Conservation (phyloP, 1,284 basidiomycete species). For the Pterula multifida region DNA sequence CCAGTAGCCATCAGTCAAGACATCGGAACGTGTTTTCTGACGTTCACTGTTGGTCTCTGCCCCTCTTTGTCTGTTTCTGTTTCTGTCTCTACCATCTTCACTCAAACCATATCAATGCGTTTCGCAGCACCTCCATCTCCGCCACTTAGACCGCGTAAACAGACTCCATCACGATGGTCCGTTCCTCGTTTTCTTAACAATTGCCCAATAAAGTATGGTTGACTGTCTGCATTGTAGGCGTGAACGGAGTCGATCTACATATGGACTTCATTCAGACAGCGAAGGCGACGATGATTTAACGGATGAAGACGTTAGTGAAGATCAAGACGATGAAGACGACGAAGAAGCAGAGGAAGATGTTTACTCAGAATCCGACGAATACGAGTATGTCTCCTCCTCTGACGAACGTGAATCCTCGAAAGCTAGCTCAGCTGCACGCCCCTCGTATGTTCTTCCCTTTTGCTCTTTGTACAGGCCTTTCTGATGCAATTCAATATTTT, state of each 20-base stretch:
- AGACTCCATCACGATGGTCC: slow-evolving; percentile 23
- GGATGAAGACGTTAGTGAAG: slow-evolving; percentile 24
- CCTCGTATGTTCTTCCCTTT: not conserved
- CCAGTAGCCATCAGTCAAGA: too few species aligned
- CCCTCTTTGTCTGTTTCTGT: too few species aligned
- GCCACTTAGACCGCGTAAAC: slow-evolving; percentile 42
- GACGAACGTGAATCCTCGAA: not conserved
- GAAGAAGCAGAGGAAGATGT: not conserved
- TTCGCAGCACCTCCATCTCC: slow-evolving; percentile 49
- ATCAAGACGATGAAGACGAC: not conserved
- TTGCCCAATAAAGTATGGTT: not conserved
- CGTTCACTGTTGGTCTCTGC: too few species aligned
- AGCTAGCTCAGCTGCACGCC: not conserved
- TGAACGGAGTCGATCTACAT: slow-evolving; percentile 33
- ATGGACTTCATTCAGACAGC: slow-evolving; percentile 41
- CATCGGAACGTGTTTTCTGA: too few species aligned
- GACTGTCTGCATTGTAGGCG: slow-evolving; percentile 12
- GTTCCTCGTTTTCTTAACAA: slow-evolving; percentile 10
- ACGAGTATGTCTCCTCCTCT: not conserved
- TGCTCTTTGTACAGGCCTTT: not conserved
- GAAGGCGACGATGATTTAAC: slow-evolving; percentile 32
- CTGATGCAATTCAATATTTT: not conserved
- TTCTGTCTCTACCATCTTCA: too few species aligned
- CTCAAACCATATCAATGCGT: too few species aligned
- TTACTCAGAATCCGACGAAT: not conserved